Base-by-base conservation (phyloP, 306 rosid species). In the Begonia masoniana region DNA sequence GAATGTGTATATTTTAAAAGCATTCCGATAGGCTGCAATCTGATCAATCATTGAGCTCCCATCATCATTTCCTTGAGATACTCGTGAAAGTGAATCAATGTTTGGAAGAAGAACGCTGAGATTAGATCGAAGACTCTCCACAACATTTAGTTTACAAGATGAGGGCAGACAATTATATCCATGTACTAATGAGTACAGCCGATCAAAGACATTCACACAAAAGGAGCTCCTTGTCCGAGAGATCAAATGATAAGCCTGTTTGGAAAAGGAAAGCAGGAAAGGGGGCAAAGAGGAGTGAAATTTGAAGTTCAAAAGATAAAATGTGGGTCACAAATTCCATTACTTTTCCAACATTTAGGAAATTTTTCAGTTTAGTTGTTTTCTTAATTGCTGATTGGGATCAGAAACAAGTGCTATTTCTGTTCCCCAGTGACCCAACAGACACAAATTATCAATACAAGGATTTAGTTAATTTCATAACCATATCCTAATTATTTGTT, bases 21-120 rank as follows among this genome's bases (percentile, higher is more conserved):
- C 84, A 15, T 82, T 89, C 11, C 95, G 95, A 66, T 80, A 77
- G 13, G 95, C 82, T 4, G 77, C 76, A 31, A 85, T 65, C n/a
- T 85, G 81, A 43, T 78, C 89, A 5, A 74, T 61, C 31, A 72
- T 53, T 0, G 71, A 66, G 51, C 69, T 45, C 10, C 68, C 82
- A 4, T 65, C 82, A 39, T 69, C 74, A 26, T 65, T 67, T 31
- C 60, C 69, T 70, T 69, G 77, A 21, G 89, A 82, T 47, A 52
- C 69, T 65, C 97, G 75, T 6, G 84, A 68, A 43, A 89, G 79
- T 3, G 84, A 78, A 66, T 89, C 97, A 35, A 83, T 79, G 54
- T 82, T 89, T 9, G 97, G 97, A 49, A 89, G 87, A 69, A 91
- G 94, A 62, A 91, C 97, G 55, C 91, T 73, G 55, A 91, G 63